A percentile compares a stretch with the other conserved stretches of the same genome.
phyloP scores from a whole-genome alignment of 2,329 filamentous ascomycete genomes.

The Fonsecaea nubica region DNA sequence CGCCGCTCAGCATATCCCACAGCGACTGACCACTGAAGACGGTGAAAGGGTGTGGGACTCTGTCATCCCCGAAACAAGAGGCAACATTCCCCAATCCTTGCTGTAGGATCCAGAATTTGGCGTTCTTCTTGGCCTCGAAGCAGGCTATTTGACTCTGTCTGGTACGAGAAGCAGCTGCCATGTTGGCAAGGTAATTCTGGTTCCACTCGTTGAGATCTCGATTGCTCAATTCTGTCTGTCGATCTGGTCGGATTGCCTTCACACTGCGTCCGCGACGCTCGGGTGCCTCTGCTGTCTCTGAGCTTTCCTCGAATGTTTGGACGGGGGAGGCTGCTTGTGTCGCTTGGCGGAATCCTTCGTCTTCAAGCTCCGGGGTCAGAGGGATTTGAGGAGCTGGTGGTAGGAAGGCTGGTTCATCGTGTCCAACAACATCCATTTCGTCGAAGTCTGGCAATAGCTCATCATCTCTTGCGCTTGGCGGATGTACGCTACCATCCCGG shows the following conservation, averaged over 20 bases:
- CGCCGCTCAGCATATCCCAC: slow-evolving; percentile 54
- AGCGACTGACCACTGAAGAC: slow-evolving; percentile 65
- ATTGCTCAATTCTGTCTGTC: slow-evolving; percentile 60
- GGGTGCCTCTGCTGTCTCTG: slow-evolving; percentile 34
- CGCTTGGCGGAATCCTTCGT: slow-evolving; percentile 28
- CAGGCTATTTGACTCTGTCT: slow-evolving; percentile 54
- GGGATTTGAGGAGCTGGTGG: slow-evolving; percentile 39
- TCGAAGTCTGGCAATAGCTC: slow-evolving; percentile 35
- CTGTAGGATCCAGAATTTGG: slow-evolving; percentile 66
- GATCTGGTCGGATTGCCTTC: slow-evolving; percentile 57
- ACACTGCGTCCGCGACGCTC: slow-evolving; percentile 46
- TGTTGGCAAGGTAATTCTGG: slow-evolving; percentile 65
- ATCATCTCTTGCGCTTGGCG: not conserved
- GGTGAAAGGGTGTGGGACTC: slow-evolving; percentile 59
- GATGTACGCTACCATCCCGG: not conserved
- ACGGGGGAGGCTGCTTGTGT: slow-evolving; percentile 27
- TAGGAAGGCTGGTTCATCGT: slow-evolving; percentile 42
- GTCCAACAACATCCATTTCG: slow-evolving; percentile 40
- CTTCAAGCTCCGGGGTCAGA: slow-evolving; percentile 24
- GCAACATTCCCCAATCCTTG: slow-evolving; percentile 64
- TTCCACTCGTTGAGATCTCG: slow-evolving; percentile 64
- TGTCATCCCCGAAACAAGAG: slow-evolving; percentile 50
- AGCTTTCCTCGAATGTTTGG: slow-evolving; percentile 13
- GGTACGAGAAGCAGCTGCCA: slow-evolving; percentile 56
- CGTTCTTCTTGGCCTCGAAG: slow-evolving; percentile 66